These are phyloP conservation scores for Carex parvula DNA, from an alignment of 176 grass and related monocot species.

Conservation along the genomic window DNA sequence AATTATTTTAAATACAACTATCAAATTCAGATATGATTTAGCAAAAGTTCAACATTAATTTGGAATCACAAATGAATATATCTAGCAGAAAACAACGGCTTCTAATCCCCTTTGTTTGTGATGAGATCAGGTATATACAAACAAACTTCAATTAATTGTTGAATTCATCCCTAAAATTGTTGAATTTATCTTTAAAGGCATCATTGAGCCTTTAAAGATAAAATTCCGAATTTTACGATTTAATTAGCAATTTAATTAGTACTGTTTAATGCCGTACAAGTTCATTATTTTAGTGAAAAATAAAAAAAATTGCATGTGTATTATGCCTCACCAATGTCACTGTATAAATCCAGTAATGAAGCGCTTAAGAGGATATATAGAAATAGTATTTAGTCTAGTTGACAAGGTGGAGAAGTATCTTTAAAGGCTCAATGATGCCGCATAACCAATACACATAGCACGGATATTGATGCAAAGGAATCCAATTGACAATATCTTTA, in stretches of 20 bases:
- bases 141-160: no score
- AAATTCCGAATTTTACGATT: neutral
- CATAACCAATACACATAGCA: neutral
- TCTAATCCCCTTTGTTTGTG: no score
- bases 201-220: no score
- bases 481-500: neutral
- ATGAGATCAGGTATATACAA: no score
- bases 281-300: no score
- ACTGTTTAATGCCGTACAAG: neutral
- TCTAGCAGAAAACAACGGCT: neutral
- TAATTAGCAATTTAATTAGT: neutral
- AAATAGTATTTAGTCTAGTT: neutral
- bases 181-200: no score
- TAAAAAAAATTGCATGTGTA: neutral
- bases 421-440: neutral
- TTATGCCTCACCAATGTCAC: neutral
- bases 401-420: neutral
- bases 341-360: neutral
- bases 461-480: constrained; percentile 8
- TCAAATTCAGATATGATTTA: neutral
- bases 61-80: neutral
- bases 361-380: neutral
- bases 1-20: neutral
- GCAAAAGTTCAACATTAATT: neutral
- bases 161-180: neutral